Evolutionary conservation across 208 protist genomes (phyloP).

Genomic region (Trypanosoma melophagium): DNA sequence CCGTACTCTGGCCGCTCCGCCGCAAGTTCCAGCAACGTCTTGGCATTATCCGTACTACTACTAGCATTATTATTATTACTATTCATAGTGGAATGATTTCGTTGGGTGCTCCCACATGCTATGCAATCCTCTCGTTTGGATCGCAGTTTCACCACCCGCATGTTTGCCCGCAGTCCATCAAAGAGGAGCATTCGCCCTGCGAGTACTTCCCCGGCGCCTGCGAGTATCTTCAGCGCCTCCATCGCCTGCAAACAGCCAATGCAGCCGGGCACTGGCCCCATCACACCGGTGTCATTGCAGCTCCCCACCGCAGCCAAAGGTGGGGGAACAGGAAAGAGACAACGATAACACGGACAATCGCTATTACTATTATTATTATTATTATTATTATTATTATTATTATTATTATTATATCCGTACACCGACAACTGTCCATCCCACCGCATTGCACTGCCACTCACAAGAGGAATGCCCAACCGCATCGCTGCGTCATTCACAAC

Average conservation of each 20-base stretch:
- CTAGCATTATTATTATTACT: no score
- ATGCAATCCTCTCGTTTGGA: constrained; percentile 47
- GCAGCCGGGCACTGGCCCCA: constrained; percentile 91
- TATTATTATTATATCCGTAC: constrained; percentile 54
- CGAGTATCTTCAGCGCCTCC: constrained; percentile 88
- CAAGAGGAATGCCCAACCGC: constrained; percentile 75
- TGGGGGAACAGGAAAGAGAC: constrained; percentile 89
- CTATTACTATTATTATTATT: no score
- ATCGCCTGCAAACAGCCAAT: constrained; percentile 94
- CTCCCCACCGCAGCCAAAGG: constrained; percentile 77
- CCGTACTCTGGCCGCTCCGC: constrained; percentile 61
- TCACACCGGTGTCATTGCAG: constrained; percentile 92
- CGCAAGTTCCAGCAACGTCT: constrained; percentile 22
- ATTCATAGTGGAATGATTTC: no score
- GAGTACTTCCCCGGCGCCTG: constrained; percentile 63
- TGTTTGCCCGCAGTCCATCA: constrained; percentile 67
- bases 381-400: constrained; percentile 1
- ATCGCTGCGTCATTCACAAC: constrained; percentile 95
- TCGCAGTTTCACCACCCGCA: constrained; percentile 74
- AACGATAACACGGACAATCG: constrained; percentile 92
- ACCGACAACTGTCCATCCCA: constrained; percentile 95
- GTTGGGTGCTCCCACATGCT: constrained; percentile 51
- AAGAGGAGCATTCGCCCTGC: constrained; percentile 85
- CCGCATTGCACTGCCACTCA: constrained; percentile 93
- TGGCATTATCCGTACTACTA: no score